Evolutionary conservation across 1,284 basidiomycete genomes (phyloP).

Genomic region (Clitocybe nebularis): DNA sequence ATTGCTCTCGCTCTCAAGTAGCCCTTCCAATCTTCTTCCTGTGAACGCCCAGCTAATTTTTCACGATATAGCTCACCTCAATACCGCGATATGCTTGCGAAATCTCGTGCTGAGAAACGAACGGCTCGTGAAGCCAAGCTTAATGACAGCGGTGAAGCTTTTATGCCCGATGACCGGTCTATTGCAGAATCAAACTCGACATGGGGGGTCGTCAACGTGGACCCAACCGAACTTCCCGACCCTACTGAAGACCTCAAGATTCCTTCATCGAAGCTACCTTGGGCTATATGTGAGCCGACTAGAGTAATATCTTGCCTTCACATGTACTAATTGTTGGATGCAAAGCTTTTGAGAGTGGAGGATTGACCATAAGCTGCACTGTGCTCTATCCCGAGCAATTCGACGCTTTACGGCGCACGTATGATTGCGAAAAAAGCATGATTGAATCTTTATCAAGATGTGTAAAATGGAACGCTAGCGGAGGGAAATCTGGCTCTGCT

Average conservation of each 20-base stretch:
- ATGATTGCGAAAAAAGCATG: constrained; percentile 91
- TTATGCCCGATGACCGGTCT: constrained; percentile 86
- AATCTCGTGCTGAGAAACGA: constrained; percentile 69
- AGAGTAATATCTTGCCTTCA: neutral
- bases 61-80: constrained; percentile 76
- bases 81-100: constrained; percentile 82
- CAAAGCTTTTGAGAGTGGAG: constrained; percentile 84
- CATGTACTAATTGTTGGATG: constrained; percentile 16
- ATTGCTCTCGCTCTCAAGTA: constrained; percentile 93
- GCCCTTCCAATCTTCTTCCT: too few relatives aligned
- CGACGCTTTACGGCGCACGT: constrained; percentile 87
- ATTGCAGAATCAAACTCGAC: constrained; percentile 75
- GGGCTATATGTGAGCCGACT: constrained; percentile 68
- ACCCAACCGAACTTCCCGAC: constrained; percentile 57
- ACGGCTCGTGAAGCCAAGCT: constrained; percentile 64
- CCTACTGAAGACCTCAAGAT: constrained; percentile 73
- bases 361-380: constrained; percentile 93
- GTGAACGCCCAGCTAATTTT: too few relatives aligned
- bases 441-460: constrained; percentile 93
- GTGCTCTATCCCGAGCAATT: constrained; percentile 98
- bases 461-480: constrained; percentile 93
- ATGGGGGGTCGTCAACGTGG: constrained; percentile 85
- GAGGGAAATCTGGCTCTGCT: constrained; percentile 95
- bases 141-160: constrained; percentile 68
- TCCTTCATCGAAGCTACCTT: constrained; percentile 75